Conservation (phyloP, 495 filamentous ascomycete species). For the Hypoxylon intermedium region DNA sequence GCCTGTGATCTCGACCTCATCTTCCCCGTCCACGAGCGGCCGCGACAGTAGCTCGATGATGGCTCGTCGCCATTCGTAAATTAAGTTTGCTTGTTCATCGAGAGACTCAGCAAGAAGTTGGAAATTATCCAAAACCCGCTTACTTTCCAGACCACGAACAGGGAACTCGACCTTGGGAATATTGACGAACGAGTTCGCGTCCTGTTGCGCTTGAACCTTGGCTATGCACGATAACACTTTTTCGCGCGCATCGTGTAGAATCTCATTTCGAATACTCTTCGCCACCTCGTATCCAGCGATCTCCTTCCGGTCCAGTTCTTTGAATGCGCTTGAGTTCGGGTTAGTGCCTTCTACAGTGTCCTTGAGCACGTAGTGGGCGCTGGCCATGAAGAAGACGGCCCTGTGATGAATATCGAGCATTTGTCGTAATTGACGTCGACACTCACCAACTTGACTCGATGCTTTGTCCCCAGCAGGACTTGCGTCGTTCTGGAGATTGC, state of each 20-base stretch:
- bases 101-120: constrained; percentile 58
- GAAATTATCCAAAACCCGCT: constrained; percentile 40
- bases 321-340: constrained; percentile 71
- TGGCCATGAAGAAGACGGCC: constrained; percentile 83
- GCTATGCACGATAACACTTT: constrained; percentile 45
- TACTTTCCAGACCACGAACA: constrained; percentile 47
- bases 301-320: constrained; percentile 71
- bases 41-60: constrained; percentile 72
- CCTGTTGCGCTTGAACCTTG: constrained; percentile 55
- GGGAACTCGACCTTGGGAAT: constrained; percentile 61
- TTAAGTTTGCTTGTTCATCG: constrained; percentile 70
- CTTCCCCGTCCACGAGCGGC: constrained; percentile 83
- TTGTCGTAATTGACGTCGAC: constrained; percentile 68
- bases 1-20: constrained; percentile 74
- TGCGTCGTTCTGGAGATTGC: constrained; percentile 44
- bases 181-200: constrained; percentile 62
- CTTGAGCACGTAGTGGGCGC: constrained; percentile 84
- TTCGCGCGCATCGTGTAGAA: constrained; percentile 60
- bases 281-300: constrained; percentile 75
- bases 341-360: constrained; percentile 64
- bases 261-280: constrained; percentile 76
- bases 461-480: constrained; percentile 34
- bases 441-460: constrained; percentile 49
- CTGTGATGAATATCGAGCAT: constrained; percentile 83
- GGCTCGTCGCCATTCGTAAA: constrained; percentile 75